Percentiles rank a stretch among this genome's conserved stretches.
phyloP scores from a whole-genome alignment of 163 green algal genomes.

The Prototheca cutis region DNA sequence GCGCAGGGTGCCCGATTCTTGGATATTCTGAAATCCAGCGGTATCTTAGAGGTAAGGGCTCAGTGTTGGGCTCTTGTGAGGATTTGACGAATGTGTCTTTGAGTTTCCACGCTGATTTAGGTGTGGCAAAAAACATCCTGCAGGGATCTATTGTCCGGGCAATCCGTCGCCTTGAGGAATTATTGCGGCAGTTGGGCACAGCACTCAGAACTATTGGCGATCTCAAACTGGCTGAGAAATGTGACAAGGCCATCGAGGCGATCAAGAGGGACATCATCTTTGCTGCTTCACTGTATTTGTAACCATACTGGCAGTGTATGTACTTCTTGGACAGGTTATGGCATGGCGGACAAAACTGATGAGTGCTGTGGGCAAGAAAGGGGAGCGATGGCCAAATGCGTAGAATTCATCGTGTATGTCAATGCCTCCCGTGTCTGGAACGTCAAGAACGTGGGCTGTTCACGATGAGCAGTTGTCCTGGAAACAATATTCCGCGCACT shows the following conservation, averaged over 20 bases:
- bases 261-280: slow-evolving; percentile 54
- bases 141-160: slow-evolving; percentile 44
- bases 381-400: no score
- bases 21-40: slow-evolving; percentile 62
- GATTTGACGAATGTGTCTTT: neutral
- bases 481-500: no score
- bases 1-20: slow-evolving; percentile 63
- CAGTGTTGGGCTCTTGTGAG: neutral
- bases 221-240: slow-evolving; percentile 22
- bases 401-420: no score
- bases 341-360: no score
- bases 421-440: no score
- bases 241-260: slow-evolving; percentile 22
- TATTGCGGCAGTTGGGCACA: slow-evolving; percentile 65
- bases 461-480: no score
- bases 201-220: slow-evolving; percentile 34
- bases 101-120: neutral
- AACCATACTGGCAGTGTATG: no score
- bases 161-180: slow-evolving; percentile 78
- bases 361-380: no score
- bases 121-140: neutral
- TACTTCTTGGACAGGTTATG: no score
- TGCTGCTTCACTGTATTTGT: slow-evolving; percentile 45
- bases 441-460: no score
- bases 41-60: slow-evolving; percentile 82